A percentile compares a stretch with the other conserved stretches of the same genome.
These are phyloP conservation scores for Trichoderma hamatum DNA, from an alignment of 2,329 filamentous ascomycete genomes.

Conservation along the genomic window DNA sequence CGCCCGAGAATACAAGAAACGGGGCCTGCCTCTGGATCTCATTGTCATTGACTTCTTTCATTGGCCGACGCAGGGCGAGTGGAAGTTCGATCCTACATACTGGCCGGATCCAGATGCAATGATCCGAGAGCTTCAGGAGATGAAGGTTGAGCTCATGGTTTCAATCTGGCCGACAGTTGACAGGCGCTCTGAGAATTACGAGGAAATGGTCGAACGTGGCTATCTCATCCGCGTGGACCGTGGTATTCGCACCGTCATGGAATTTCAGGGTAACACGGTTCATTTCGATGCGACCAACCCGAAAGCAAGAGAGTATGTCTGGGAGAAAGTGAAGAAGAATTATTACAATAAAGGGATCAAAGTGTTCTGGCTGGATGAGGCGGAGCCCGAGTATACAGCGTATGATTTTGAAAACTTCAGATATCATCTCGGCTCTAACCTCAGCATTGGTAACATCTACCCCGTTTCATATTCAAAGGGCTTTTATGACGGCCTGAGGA, in stretches of 20 bases:
- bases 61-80: constrained; percentile 68
- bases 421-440: constrained; percentile 39
- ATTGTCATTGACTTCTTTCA: constrained; percentile 73
- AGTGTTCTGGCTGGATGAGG: constrained; percentile 70
- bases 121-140: constrained; percentile 60
- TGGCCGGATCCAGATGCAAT: constrained; percentile 70
- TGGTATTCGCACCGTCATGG: constrained; percentile 60
- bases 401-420: constrained; percentile 70
- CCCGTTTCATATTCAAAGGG: constrained; percentile 60
- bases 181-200: constrained; percentile 59
- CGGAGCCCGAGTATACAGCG: constrained; percentile 65
- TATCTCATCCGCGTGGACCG: constrained; percentile 63
- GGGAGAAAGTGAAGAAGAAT: constrained; percentile 60
- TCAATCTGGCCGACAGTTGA: constrained; percentile 72
- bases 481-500: constrained; percentile 62
- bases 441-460: constrained; percentile 60
- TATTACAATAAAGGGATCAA: constrained; percentile 66
- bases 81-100: constrained; percentile 65
- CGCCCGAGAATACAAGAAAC: constrained; percentile 60
- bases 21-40: constrained; percentile 61
- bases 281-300: constrained; percentile 69
- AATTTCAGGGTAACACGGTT: constrained; percentile 60
- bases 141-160: constrained; percentile 68
- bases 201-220: constrained; percentile 63
- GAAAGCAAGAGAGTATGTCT: constrained; percentile 59